Evolutionary conservation across 164 flowering plant genomes (phyloP), one percentile per base, ranked within the genome.

Genomic region (Berberis vulgaris): DNA sequence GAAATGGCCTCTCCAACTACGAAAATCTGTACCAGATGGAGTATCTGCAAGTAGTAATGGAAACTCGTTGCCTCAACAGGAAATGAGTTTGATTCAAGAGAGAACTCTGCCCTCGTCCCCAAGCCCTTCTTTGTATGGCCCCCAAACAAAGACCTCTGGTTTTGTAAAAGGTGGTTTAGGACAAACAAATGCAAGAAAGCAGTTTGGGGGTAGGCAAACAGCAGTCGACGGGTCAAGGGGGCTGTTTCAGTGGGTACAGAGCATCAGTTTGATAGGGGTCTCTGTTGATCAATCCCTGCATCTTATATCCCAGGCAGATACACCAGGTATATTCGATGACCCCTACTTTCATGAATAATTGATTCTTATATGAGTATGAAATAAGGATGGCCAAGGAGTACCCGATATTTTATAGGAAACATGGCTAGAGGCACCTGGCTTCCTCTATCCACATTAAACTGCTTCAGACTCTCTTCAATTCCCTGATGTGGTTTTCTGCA

Each of bases 1-100:
- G 67, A 91, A 87, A 65, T 91, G 99, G 99, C 83, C 96, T 9
- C 65, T 91, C 72, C 99, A 95, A 72, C 82, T 95, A 40, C 82
- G 97, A 1, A 80, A 84, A 49, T 76, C 89, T 54, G 61, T 70
- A 49, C 80, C 96, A 59, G 96, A 91, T 71, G 96, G 95, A 44
- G 76, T 88, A 66, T 66, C 89, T 42, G 67, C 84, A 26, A 26
- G 26, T 44, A 79, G 83, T 72, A 95, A 85, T 69, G 99, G 99
- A 12, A 55, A 79, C 55, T 75, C 85, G 6, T 72, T 84, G 80
- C 98, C 84, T 78, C 93, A 81, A 64, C 97, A 84, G 65, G 99
- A 89, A 53, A 81, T 91, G 74, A 78, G 84, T 77, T 76, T 88
- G 76, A 77, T 89, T 66, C 98, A 87, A 72, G 97, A 91, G 46